Conservation (phyloP, 192 early-diverging fungal genomes). For the Coemansia sp. region DNA sequence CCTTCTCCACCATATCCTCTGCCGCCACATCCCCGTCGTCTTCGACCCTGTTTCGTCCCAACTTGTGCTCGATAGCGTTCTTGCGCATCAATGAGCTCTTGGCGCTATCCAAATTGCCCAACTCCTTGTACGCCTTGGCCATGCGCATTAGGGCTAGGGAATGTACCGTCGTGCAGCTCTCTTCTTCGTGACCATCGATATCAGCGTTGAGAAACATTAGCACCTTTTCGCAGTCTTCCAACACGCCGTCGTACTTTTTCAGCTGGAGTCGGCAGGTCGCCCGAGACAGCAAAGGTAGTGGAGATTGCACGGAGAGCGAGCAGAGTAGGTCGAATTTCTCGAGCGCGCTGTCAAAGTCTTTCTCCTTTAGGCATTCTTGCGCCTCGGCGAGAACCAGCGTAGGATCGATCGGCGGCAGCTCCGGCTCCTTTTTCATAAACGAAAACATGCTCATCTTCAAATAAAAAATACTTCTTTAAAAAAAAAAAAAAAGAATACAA, state of each 20-base stretch:
- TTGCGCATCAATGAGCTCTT: constrained; percentile 55
- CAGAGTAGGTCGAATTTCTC: constrained; percentile 56
- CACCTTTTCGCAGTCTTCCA: constrained; percentile 55
- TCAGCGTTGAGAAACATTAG: constrained; percentile 55
- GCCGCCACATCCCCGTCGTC: constrained; percentile 6
- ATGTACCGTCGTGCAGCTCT: constrained; percentile 55
- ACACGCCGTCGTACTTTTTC: constrained; percentile 43
- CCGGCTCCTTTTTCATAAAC: constrained; percentile 42
- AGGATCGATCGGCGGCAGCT: constrained; percentile 44
- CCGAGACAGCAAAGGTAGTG: constrained; percentile 48
- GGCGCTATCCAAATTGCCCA: constrained; percentile 46
- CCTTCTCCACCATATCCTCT: constrained; percentile 14
- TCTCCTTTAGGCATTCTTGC: constrained; percentile 47
- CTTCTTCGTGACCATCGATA: constrained; percentile 40
- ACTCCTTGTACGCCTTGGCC: constrained; percentile 58
- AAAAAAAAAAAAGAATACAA: background rate
- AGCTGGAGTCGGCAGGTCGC: constrained; percentile 56
- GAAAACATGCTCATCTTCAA: constrained; percentile 24
- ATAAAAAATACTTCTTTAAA: background rate
- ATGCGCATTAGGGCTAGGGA: constrained; percentile 57
- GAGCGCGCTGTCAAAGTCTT: constrained; percentile 50
- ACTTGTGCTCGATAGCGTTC: constrained; percentile 56
- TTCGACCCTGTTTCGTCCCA: constrained; percentile 30
- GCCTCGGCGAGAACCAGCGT: constrained; percentile 48
- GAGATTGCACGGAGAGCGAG: constrained; percentile 52